Percentiles rank a stretch among this genome's conserved stretches.
phyloP scores from a whole-genome alignment of 1,139 yeast species.

The Yamadazyma dushanensis region DNA sequence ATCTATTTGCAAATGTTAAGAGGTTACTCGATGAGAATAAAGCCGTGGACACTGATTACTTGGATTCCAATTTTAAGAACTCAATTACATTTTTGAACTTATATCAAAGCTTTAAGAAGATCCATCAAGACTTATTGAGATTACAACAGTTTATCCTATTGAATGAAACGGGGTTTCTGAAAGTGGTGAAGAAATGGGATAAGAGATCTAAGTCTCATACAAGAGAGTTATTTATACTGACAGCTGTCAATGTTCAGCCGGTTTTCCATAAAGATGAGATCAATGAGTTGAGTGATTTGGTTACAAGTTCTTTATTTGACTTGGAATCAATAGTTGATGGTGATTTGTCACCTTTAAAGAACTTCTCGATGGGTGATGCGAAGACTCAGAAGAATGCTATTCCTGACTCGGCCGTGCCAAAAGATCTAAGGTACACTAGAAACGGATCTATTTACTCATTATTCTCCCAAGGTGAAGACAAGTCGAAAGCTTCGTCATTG shows the following conservation, averaged over 20 bases:
- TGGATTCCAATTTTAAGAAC: constrained; percentile 35
- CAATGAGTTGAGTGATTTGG: constrained; percentile 79
- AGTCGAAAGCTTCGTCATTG: neutral
- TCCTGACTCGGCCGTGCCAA: neutral
- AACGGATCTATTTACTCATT: constrained; percentile 10
- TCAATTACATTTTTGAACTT: constrained; percentile 50
- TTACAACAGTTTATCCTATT: constrained; percentile 91
- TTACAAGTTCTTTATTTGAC: constrained; percentile 74
- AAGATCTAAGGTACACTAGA: constrained; percentile 4
- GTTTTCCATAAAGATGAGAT: constrained; percentile 90
- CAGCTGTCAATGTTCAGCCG: constrained; percentile 96
- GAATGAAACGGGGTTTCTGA: constrained; percentile 93
- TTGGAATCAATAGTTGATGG: constrained; percentile 86
- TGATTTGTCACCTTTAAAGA: constrained; percentile 37
- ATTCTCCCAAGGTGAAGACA: constrained; percentile 2
- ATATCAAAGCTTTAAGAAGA: constrained; percentile 86
- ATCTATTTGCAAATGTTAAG: constrained; percentile 45
- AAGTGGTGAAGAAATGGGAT: constrained; percentile 97
- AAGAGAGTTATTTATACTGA: constrained; percentile 82
- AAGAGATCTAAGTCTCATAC: constrained; percentile 93
- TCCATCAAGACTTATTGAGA: constrained; percentile 82
- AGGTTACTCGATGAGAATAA: constrained; percentile 21
- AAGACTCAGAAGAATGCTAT: constrained; percentile 1
- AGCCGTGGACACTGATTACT: constrained; percentile 13
- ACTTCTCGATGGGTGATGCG: constrained; percentile 8